phyloP scores from a whole-genome alignment of 2,329 filamentous ascomycete species.

The Neopestalotiopsis rosae region DNA sequence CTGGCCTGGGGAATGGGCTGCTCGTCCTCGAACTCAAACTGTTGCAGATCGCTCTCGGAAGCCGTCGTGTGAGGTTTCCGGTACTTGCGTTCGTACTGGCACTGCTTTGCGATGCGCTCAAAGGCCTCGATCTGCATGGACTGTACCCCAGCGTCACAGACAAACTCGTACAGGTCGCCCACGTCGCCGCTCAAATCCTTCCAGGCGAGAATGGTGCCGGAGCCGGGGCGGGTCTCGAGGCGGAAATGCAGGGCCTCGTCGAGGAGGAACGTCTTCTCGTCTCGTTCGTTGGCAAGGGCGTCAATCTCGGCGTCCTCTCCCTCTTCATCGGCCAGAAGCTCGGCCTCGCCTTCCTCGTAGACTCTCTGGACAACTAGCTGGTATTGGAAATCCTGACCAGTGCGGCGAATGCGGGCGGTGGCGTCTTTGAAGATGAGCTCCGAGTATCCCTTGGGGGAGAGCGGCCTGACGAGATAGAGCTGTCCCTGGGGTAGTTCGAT shows the following conservation, averaged over 20 bases:
- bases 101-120: conserved; percentile 82
- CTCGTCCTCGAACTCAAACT: conserved; percentile 79
- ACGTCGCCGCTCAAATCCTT: conserved; percentile 91
- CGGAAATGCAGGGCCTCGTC: conserved; percentile 90
- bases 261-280: conserved; percentile 97
- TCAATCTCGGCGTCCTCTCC: conserved; percentile 81
- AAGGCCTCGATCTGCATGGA: conserved; percentile 79
- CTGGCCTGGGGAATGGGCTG: conserved; percentile 69
- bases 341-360: conserved; percentile 96
- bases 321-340: conserved; percentile 87
- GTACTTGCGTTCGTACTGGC: conserved; percentile 97
- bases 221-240: conserved; percentile 78
- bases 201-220: conserved; percentile 91
- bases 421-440: conserved; percentile 99
- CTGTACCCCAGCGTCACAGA: conserved; percentile 80
- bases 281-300: conserved; percentile 78
- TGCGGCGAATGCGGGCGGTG: conserved; percentile 87
- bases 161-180: conserved; percentile 97
- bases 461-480: conserved; percentile 93
- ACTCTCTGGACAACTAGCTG: conserved; percentile 95
- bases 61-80: conserved; percentile 80
- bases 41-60: conserved; percentile 77
- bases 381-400: conserved; percentile 94
- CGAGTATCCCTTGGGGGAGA: conserved; percentile 95
- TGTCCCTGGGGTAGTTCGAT: conserved; percentile 95